phyloP scores from a whole-genome alignment of 805 yeast genomes.

The Barnettozyma wickerhamii region DNA sequence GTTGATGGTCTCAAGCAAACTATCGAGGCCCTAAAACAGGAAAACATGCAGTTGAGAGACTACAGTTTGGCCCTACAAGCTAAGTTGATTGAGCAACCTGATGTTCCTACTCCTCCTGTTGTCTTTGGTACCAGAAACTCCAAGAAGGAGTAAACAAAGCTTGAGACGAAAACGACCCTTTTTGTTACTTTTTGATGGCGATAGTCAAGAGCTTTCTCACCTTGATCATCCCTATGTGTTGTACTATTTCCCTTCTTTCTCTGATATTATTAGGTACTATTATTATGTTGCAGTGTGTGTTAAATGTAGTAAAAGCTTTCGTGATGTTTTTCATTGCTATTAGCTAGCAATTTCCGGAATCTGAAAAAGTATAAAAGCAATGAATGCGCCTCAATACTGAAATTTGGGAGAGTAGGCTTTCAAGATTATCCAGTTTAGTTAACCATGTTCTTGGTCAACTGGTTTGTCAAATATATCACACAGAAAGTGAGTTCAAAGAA shows the following conservation, averaged over 20 bases:
- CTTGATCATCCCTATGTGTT: not conserved
- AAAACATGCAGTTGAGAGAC: constrained; percentile 68
- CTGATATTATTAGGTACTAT: too few species aligned
- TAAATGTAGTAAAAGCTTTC: too few species aligned
- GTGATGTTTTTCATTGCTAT: not conserved
- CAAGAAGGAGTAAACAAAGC: constrained; percentile 9
- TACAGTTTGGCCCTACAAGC: constrained; percentile 68
- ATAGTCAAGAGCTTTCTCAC: too few species aligned
- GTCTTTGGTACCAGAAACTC: constrained; percentile 20
- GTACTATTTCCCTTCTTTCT: not conserved
- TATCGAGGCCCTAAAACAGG: constrained; percentile 62
- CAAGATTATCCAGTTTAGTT: too few species aligned
- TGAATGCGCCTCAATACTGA: not conserved
- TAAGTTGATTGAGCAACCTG: constrained; percentile 48
- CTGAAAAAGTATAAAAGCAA: not conserved
- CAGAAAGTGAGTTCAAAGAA: constrained; percentile 18
- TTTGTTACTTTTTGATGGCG: not conserved
- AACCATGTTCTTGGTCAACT: constrained; percentile 21
- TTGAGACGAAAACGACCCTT: not conserved
- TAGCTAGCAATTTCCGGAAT: not conserved
- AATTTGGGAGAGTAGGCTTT: too few species aligned
- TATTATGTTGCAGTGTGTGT: too few species aligned
- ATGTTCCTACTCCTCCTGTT: constrained; percentile 38
- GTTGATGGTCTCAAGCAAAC: constrained; percentile 59
- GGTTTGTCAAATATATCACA: constrained; percentile 20